Percentiles rank a stretch among this genome's conserved stretches.
phyloP scores from a whole-genome alignment of 495 filamentous ascomycete species.

The Podospora anserina region DNA sequence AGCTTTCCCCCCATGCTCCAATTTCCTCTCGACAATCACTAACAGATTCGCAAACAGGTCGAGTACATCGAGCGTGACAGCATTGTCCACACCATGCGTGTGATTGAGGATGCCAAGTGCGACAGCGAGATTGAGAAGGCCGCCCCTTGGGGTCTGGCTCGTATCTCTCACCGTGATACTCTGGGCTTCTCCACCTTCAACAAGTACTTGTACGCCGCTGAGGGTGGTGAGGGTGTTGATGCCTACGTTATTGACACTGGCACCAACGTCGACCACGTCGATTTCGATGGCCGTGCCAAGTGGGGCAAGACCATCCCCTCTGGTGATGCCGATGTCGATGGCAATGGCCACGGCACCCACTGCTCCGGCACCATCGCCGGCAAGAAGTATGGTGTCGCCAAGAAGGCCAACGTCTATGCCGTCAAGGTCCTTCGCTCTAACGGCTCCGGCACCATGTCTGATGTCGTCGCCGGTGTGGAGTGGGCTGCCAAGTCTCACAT shows the following conservation, averaged over 20 bases:
- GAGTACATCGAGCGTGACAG: conserved; percentile 95
- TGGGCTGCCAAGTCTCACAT: conserved; percentile 80
- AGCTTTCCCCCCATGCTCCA: conserved; percentile 43
- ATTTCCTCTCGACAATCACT: conserved; percentile 14
- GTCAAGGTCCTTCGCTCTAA: conserved; percentile 98
- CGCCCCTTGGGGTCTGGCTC: conserved; percentile 95
- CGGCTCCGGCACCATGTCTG: conserved; percentile 96
- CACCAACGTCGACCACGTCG: conserved; percentile 87
- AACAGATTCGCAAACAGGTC: conserved; percentile 57
- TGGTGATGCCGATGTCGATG: conserved; percentile 82
- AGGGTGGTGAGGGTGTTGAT: conserved; percentile 96
- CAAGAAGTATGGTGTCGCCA: conserved; percentile 98
- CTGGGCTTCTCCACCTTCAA: conserved; percentile 91
- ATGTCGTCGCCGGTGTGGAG: conserved; percentile 97
- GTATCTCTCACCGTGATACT: conserved; percentile 89
- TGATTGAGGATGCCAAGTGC: conserved; percentile 34
- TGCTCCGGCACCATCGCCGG: conserved; percentile 97
- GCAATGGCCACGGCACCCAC: conserved; percentile 98
- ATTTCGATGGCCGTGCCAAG: conserved; percentile 90
- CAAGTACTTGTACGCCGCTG: conserved; percentile 90
- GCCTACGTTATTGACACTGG: conserved; percentile 99
- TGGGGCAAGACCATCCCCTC: conserved; percentile 96
- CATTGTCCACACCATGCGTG: conserved; percentile 72
- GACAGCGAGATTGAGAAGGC: conserved; percentile 69
- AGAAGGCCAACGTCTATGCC: conserved; percentile 94